These are phyloP conservation scores for Botrytis squamosa DNA, from an alignment of 2,329 filamentous ascomycete genomes.

Conservation along the genomic window DNA sequence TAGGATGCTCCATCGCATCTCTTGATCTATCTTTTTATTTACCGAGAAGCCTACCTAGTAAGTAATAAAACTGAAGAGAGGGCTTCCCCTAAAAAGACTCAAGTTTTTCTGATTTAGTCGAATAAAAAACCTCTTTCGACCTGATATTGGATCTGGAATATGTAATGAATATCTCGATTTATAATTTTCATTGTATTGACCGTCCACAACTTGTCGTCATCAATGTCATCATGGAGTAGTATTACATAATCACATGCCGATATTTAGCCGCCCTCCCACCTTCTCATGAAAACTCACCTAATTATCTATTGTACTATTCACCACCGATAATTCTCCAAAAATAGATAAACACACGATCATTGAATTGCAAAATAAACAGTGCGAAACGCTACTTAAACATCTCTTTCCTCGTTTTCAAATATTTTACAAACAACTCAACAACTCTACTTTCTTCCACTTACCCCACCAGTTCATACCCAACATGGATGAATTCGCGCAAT, in stretches of 20 bases:
- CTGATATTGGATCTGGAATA: neutral
- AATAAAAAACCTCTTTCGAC: neutral
- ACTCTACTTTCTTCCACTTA: neutral
- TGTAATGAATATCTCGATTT: neutral
- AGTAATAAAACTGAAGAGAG: neutral
- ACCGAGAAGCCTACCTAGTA: neutral
- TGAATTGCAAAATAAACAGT: neutral
- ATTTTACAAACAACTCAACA: neutral
- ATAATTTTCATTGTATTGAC: neutral
- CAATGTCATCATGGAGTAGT: neutral
- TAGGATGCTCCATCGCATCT: neutral
- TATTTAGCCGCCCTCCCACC: neutral
- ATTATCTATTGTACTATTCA: neutral
- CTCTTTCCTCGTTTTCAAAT: neutral
- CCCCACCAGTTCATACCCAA: conserved; percentile 3
- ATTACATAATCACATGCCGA: conserved; percentile 1
- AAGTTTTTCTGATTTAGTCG: neutral
- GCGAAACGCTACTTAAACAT: neutral
- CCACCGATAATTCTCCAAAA: neutral
- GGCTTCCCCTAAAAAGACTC: neutral
- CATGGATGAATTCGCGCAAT: conserved; percentile 41
- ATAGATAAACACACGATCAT: neutral
- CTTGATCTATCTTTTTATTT: neutral
- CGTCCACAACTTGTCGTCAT: neutral
- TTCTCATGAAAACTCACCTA: conserved; percentile 12